A percentile compares a stretch with the other conserved stretches of the same genome.
phyloP scores from a whole-genome alignment of 805 yeast species.

The Ogataea nakhonphanomensis region DNA sequence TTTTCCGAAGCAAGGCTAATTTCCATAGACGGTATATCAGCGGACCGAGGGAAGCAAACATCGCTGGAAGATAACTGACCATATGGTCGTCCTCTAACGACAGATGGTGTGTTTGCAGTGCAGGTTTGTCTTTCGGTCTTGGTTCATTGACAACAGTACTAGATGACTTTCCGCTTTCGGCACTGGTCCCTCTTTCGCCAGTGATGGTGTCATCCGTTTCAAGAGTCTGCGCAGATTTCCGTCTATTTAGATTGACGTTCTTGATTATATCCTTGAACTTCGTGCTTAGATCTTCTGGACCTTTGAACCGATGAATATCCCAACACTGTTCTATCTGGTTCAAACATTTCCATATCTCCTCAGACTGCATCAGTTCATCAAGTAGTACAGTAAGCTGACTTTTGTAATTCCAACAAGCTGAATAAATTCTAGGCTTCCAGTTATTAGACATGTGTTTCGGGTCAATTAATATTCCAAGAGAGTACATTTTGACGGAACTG shows the following conservation, averaged over 20 bases:
- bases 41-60: constrained; percentile 59
- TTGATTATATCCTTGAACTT: constrained; percentile 25
- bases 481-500: constrained; percentile 53
- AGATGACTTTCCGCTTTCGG: constrained; percentile 19
- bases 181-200: constrained; percentile 12
- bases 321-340: constrained; percentile 25
- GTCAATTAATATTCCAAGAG: constrained; percentile 59
- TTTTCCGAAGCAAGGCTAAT: constrained; percentile 53
- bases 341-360: constrained; percentile 18
- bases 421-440: constrained; percentile 42
- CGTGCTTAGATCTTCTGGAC: constrained; percentile 27
- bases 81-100: constrained; percentile 37
- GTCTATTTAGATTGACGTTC: constrained; percentile 18
- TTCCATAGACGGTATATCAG: constrained; percentile 63
- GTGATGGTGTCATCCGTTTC: constrained; percentile 16
- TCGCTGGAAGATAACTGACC: constrained; percentile 41
- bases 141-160: constrained; percentile 19
- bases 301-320: constrained; percentile 31
- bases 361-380: constrained; percentile 25
- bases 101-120: constrained; percentile 8
- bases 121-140: constrained; percentile 5
- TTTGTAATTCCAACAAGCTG: constrained; percentile 44
- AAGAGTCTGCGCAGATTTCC: constrained; percentile 23
- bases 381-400: constrained; percentile 34
- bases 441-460: constrained; percentile 28